These are phyloP conservation scores for Cinnamomum chago DNA, from an alignment of 164 flowering plant species.

Conservation along the genomic window DNA sequence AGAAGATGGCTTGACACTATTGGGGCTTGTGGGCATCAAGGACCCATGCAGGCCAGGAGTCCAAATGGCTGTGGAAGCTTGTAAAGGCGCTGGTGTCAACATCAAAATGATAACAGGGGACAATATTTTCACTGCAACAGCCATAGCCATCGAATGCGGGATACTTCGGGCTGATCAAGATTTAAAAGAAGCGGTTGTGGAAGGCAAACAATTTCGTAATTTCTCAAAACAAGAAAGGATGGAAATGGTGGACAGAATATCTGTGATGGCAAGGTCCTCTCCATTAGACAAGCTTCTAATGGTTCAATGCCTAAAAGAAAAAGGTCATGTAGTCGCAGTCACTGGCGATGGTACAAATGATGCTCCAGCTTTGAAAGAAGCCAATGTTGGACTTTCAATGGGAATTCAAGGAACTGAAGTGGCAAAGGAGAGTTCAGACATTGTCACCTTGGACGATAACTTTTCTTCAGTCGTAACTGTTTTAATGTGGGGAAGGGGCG, in stretches of 20 bases:
- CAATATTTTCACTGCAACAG: constrained; percentile 57
- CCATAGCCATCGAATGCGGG: constrained; percentile 61
- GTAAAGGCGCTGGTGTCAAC: constrained; percentile 46
- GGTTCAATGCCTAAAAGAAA: constrained; percentile 54
- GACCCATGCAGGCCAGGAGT: constrained; percentile 62
- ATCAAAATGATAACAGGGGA: constrained; percentile 68
- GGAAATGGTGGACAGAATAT: constrained; percentile 41
- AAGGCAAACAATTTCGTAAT: constrained; percentile 48
- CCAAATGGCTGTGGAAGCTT: constrained; percentile 41
- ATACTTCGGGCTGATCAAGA: constrained; percentile 31
- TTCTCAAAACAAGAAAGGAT: constrained; percentile 38
- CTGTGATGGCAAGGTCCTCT: constrained; percentile 72
- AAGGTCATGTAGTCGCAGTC: constrained; percentile 70
- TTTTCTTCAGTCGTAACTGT: constrained; percentile 50
- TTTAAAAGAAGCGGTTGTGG: constrained; percentile 31
- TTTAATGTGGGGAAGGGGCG: constrained; percentile 55
- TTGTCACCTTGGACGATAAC: constrained; percentile 58
- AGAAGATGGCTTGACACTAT: constrained; percentile 32
- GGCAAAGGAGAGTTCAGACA: constrained; percentile 66
- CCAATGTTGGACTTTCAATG: constrained; percentile 65
- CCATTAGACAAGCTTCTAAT: constrained; percentile 61
- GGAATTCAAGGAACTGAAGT: constrained; percentile 69
- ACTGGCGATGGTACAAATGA: constrained; percentile 68
- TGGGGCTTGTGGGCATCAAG: constrained; percentile 52
- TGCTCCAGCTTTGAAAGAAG: constrained; percentile 51